Conservation (phyloP, 2,329 filamentous ascomycete species). For the Colletotrichum karsti region DNA sequence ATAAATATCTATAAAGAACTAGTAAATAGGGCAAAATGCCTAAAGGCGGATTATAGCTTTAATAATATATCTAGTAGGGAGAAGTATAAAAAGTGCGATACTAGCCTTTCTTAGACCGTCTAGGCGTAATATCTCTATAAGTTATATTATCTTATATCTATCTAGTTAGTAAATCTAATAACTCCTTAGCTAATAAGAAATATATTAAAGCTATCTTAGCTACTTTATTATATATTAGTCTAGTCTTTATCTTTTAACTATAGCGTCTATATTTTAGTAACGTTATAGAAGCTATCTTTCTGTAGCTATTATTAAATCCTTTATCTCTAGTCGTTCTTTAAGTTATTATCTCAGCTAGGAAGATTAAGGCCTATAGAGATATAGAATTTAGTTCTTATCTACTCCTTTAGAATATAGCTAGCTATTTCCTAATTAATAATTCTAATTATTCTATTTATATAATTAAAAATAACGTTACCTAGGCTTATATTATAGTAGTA, state of each 20-base stretch:
- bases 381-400: slow-evolving; percentile 42
- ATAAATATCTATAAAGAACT: neutral
- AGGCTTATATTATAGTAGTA: slow-evolving; percentile 41
- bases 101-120: neutral
- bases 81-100: neutral
- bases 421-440: slow-evolving; percentile 42
- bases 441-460: slow-evolving; percentile 30
- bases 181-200: neutral
- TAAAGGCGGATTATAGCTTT: neutral
- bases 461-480: slow-evolving; percentile 37
- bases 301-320: neutral
- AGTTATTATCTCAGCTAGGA: neutral
- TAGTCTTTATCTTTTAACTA: neutral
- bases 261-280: neutral
- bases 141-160: neutral
- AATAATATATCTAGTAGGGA: neutral
- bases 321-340: neutral
- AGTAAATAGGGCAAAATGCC: neutral
- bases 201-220: neutral
- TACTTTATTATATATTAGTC: neutral
- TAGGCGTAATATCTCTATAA: neutral
- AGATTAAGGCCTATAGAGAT: slow-evolving; percentile 40
- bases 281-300: neutral
- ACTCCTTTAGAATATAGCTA: slow-evolving; percentile 39
- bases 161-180: neutral